These are phyloP conservation scores for Pseudovirgaria hyperparasitica DNA, from an alignment of 2,329 filamentous ascomycete species.

Conservation along the genomic window DNA sequence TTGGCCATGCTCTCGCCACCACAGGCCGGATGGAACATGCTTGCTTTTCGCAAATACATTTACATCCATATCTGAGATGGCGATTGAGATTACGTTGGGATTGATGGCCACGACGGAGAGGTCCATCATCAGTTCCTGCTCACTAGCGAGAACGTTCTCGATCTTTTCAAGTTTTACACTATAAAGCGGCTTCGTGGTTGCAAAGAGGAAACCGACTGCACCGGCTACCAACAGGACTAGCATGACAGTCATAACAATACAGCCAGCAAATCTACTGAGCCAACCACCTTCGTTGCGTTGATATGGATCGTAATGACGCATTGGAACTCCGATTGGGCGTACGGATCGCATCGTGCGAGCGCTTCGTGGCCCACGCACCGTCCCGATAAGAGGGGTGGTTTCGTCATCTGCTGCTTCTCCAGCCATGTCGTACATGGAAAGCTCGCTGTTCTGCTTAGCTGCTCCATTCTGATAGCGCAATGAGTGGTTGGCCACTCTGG, in stretches of 20 bases:
- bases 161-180: slow-evolving; percentile 70
- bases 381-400: slow-evolving; percentile 64
- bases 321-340: slow-evolving; percentile 42
- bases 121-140: slow-evolving; percentile 92
- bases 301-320: slow-evolving; percentile 63
- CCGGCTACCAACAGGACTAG: slow-evolving; percentile 72
- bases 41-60: slow-evolving; percentile 92
- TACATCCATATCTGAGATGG: slow-evolving; percentile 74
- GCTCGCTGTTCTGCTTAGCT: slow-evolving; percentile 46
- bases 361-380: slow-evolving; percentile 48
- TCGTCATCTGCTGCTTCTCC: slow-evolving; percentile 78
- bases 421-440: slow-evolving; percentile 67
- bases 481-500: slow-evolving; percentile 40
- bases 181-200: slow-evolving; percentile 75
- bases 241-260: slow-evolving; percentile 70
- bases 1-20: slow-evolving; percentile 26
- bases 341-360: slow-evolving; percentile 28
- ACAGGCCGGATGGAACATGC: slow-evolving; percentile 54
- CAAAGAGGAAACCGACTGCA: slow-evolving; percentile 77
- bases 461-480: slow-evolving; percentile 27
- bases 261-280: slow-evolving; percentile 71
- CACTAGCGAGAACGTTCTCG: slow-evolving; percentile 80
- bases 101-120: slow-evolving; percentile 79
- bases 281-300: slow-evolving; percentile 37
- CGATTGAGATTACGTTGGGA: slow-evolving; percentile 82